Evolutionary conservation across 768 basidiomycete genomes (phyloP), one percentile per base, ranked within the genome.

Genomic region (Panaeolus cyanescens): DNA sequence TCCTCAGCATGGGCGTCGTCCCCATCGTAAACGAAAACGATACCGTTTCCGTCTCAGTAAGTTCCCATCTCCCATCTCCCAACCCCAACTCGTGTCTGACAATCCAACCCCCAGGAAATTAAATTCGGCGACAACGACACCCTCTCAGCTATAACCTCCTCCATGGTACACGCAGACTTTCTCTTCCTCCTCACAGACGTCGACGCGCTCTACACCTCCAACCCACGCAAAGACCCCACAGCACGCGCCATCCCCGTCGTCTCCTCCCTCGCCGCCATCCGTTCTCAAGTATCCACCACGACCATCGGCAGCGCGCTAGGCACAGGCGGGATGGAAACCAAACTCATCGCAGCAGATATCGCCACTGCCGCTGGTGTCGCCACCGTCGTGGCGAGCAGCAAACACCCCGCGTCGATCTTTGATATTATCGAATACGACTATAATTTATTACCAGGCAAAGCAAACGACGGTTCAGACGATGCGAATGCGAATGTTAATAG

Each of bases 101-200:
- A 32, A 32, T 22, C 30, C n/a, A 45, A 32, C 15, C 42, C 3
- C 15, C 69, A 96, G 94, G 97, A 99, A 90, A 99, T 99, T 64
- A 96, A 95, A 92, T 99, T 99, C 67, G 97, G 97, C 54, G 97
- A 99, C 77, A 99, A 99, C 73, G 97, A 99, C 72, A 98, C 96
- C 0, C 80, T 99, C 17, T 98, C 96, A 37, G 97, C 97, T 19
- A 96, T 99, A 62, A 96, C 97, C 0, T 90, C 95, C 3, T 93
- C 93, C 6, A 99, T 99, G 92, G 90, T 99, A 25, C 93, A 96
- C 65, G 97, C 97, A 17, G 96, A 99, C 74, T 99, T 95, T 72
- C 86, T 99, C 10, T 98, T 99, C 74, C 83, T 99, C 2, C 79
- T 99, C 34, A 99, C 97, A 2, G 97, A 99, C 67, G 97, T 99